Evolutionary conservation across 2,329 filamentous ascomycete species (phyloP), one percentile per base, ranked within the genome.

Genomic region (Cladosporium sp.): DNA sequence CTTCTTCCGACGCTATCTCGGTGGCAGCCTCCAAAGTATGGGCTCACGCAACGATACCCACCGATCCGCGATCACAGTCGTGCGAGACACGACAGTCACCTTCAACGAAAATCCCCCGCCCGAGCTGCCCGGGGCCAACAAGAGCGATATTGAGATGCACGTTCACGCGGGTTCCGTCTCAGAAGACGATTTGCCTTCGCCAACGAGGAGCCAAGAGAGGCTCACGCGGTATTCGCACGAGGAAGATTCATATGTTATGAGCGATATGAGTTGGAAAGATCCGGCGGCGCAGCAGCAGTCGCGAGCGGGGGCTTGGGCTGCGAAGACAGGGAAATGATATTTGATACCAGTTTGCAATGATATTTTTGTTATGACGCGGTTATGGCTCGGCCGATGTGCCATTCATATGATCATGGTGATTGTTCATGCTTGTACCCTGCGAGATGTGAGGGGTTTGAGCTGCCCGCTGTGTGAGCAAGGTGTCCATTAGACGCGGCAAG

Each of bases 1-100:
- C 14, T 71, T 69, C 60, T 43, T 71, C 25, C 59, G 64, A 23
- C 43, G 60, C n/a, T 66, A 66, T n/a, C 48, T 65, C 8, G 72
- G 69, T n/a, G n/a, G n/a, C n/a, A 56, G 64, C 51, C 39, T 32
- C 25, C n/a, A n/a, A n/a, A n/a, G n/a, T 28, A 16, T 21, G 18
- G 4, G 14, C 10, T 57, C 53, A 8, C 53, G 32, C n/a, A 36
- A 21, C n/a, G 32, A 30, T 2, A 57, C 28, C 10, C 32, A 53
- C 13, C 30, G 51, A 32, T 54, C 51, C 18, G 26, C 21, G 13
- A 64, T 64, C 28, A 64, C 51, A 16, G 61, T 64, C 28, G 26
- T 58, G 13, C 51, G 61, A 16, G 53, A 64, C 14, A 48, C 53
- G n/a, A 58, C 26, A 14, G 61, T 63, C 49, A 63, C 60, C 1